Evolutionary conservation across 148 eudicot species (phyloP), one percentile per base, ranked within the genome.

Genomic region (Rhododendron griersonianum): DNA sequence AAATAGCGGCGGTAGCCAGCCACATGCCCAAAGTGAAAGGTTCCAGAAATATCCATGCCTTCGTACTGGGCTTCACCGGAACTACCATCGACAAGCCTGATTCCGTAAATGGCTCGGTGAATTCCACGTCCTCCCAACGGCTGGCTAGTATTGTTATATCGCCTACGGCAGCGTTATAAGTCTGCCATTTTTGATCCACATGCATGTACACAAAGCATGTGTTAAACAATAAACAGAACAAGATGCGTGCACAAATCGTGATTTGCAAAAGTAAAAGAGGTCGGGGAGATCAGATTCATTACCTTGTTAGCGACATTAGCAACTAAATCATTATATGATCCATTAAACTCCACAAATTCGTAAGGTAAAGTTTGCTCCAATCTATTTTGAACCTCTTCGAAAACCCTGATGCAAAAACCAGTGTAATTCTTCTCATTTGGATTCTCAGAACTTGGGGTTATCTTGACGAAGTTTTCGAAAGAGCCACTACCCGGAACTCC

Each of bases 21-120:
- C 93, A 92, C 85, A 89, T 45, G 23, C 35, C 85, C 11, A 3
- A 0, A 0, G 87, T 90, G 75, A 92, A 90, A 15, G 93, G 93
- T 75, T 53, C 81, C 45, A 92, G 33, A 21, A 92, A 88, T 33
- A 88, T 85, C 93, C 90, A 90, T 37, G 83, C 78, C 51, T 65
- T 80, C 3, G 18, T n/a, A 14, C 61, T 39, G 28, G 23, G 75
- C 73, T 81, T 87, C 37, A 39, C 82, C 0, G 87, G 90, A 28
- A 84, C 87, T 75, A 92, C 37, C 71, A 92, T 63, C 0, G 84
- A 41, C 85, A 90, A 65, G 28, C 89, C 87, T 16, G 90, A 89
- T 76, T 87, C 91, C 0, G 78, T 81, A 78, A 11, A 89, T 37
- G 93, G 91, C 48, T 47, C 48, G 10, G 48, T 86, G 78, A 90